These are phyloP conservation scores for Noccaea bulbosa DNA, from an alignment of 345 rosid species.

Conservation along the genomic window DNA sequence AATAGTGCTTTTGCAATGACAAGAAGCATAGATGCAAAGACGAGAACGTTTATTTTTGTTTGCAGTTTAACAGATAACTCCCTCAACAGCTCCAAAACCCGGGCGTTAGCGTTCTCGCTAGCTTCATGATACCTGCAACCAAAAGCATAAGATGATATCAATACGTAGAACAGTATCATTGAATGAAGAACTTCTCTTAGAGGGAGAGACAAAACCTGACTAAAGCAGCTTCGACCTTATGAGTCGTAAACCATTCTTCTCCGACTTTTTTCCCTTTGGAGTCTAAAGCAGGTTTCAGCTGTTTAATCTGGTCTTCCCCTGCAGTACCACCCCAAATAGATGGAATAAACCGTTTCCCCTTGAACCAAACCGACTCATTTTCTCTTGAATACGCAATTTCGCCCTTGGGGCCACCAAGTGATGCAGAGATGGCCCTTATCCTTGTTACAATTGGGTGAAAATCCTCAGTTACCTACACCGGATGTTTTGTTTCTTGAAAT, in stretches of 20 bases:
- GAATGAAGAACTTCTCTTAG: not conserved
- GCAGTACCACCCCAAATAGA: slow-evolving; percentile 84
- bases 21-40: slow-evolving; percentile 88
- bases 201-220: slow-evolving; percentile 52
- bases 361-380: slow-evolving; percentile 94
- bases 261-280: slow-evolving; percentile 95
- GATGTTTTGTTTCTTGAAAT: slow-evolving; percentile 22
- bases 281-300: slow-evolving; percentile 83
- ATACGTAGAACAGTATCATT: not conserved
- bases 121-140: slow-evolving; percentile 84
- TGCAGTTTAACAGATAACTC: slow-evolving; percentile 85
- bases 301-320: slow-evolving; percentile 95
- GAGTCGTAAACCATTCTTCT: slow-evolving; percentile 94
- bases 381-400: slow-evolving; percentile 88
- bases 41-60: slow-evolving; percentile 75
- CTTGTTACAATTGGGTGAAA: slow-evolving; percentile 78
- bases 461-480: slow-evolving; percentile 73
- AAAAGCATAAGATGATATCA: slow-evolving; percentile 21
- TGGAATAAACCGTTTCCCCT: slow-evolving; percentile 83
- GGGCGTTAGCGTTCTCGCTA: slow-evolving; percentile 66
- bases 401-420: slow-evolving; percentile 86
- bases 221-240: slow-evolving; percentile 82
- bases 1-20: slow-evolving; percentile 89
- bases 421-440: slow-evolving; percentile 74
- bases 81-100: slow-evolving; percentile 80